A percentile compares a stretch with the other conserved stretches of the same genome.
These are phyloP conservation scores for Dictyostelium brefeldianum DNA, from an alignment of 78 protist species.

Conservation along the genomic window DNA sequence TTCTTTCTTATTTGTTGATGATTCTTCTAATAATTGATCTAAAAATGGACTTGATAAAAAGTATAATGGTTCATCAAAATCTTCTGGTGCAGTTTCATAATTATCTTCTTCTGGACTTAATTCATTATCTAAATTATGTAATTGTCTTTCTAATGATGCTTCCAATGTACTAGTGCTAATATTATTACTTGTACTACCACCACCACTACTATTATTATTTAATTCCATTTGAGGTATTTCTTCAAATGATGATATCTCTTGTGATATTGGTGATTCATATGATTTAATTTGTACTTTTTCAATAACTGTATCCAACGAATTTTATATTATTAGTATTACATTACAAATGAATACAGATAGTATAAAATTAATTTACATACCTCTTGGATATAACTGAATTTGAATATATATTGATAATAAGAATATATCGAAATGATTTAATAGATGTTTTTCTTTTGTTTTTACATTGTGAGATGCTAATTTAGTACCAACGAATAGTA, in stretches of 20 bases:
- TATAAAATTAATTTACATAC: not conserved
- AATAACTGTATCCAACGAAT: not conserved
- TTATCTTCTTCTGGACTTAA: slow-evolving; percentile 52
- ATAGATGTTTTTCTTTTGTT: slow-evolving; percentile 9
- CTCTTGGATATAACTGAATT: slow-evolving; percentile 71
- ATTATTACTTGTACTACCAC: not conserved
- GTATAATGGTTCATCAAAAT: slow-evolving; percentile 50
- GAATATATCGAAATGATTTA: slow-evolving; percentile 56
- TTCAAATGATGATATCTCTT: slow-evolving; percentile 42
- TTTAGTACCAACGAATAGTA: slow-evolving; percentile 57
- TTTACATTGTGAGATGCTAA: slow-evolving; percentile 12
- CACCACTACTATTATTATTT: not conserved
- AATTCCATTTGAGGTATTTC: slow-evolving; percentile 30
- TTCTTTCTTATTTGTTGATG: not conserved
- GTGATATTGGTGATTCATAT: slow-evolving; percentile 6
- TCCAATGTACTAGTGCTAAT: not conserved
- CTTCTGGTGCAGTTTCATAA: slow-evolving; percentile 75
- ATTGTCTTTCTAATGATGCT: not conserved
- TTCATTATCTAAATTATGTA: not conserved
- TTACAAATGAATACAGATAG: no score
- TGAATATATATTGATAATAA: slow-evolving; percentile 54
- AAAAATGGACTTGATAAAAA: slow-evolving; percentile 33
- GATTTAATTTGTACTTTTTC: not conserved
- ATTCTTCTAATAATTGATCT: slow-evolving; percentile 33
- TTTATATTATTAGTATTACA: no score